Percentiles rank a stretch among this genome's conserved stretches.
Conservation (phyloP, 2,329 filamentous ascomycete species). For the Gaeumannomyces tritici region DNA sequence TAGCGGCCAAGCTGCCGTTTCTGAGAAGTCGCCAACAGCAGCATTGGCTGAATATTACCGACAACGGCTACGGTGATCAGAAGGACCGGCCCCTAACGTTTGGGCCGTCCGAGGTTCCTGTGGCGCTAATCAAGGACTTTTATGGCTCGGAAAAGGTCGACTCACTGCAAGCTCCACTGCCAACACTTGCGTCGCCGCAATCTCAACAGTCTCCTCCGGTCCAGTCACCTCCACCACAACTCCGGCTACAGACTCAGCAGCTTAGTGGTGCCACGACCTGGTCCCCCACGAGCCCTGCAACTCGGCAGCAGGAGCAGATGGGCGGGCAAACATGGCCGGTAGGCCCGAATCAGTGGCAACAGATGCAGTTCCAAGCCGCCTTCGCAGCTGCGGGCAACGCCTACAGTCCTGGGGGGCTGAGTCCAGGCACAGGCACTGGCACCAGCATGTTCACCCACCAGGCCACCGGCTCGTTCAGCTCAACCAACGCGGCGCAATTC, state of each 20-base stretch:
- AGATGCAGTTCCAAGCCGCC: not conserved
- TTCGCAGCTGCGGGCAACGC: not conserved
- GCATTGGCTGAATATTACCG: conserved; percentile 20
- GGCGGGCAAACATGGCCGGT: not conserved
- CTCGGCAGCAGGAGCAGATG: not conserved
- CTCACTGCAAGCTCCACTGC: conserved; percentile 6
- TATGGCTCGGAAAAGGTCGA: conserved; percentile 13
- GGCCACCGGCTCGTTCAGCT: conserved; percentile 15
- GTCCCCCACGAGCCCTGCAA: not conserved
- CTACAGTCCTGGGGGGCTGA: not conserved
- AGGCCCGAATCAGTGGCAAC: not conserved
- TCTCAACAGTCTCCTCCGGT: not conserved
- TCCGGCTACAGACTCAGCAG: not conserved
- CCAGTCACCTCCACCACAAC: not conserved
- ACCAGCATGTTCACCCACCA: conserved; percentile 12
- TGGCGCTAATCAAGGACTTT: conserved; percentile 8
- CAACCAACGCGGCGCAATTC: conserved; percentile 16
- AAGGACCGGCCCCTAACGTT: conserved; percentile 11
- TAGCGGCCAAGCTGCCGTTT: conserved; percentile 25
- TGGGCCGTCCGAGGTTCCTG: conserved; percentile 9
- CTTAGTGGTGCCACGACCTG: not conserved
- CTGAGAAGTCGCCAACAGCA: conserved; percentile 14
- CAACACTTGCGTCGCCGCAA: not conserved
- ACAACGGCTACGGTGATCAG: conserved; percentile 5
- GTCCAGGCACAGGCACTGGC: not conserved